Evolutionary conservation across 352 stramenopile species (phyloP), one percentile per base, ranked within the genome.

Genomic region (Nannochloropsis limnetica): DNA sequence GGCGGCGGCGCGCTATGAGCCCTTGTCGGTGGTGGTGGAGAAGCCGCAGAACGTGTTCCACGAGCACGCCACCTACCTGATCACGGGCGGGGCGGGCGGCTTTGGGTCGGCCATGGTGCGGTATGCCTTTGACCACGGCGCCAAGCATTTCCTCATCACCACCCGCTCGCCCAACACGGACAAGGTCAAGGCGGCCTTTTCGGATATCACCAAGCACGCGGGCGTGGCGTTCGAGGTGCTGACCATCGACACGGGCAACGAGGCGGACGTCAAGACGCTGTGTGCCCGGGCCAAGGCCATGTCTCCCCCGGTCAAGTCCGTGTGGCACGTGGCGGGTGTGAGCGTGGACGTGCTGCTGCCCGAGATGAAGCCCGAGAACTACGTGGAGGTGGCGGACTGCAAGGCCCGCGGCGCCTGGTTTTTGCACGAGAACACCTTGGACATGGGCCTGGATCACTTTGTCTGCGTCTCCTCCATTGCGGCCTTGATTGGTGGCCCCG

Each of bases 311-410:
- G 25, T 29, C 25, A 49, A 22, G 32, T 83, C 80, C 20, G 28
- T 44, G 11, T 81, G 82, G 8, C 82, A 84, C 28, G 82, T 69
- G 20, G 82, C 82, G 4, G 82, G 82, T 23, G 74, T 84, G 15
- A 69, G 20, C 31, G 0, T 83, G 20, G 79, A 80, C 11, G 31
- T 68, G 20, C 44, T 83, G 3, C 28, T 80, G 17, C 22, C 15
- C 20, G 79, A 81, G 4, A 74, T 74, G 61, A 74, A 74, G 25
- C 61, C 61, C 11, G 61, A 74, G 61, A 74, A 74, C 61, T 74
- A 74, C 61, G 20, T 74, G 61, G 61, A 74, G 25, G 61, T 74
- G 61, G 61, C 61, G n/a, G 61, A 74, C 25, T 74, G 61, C n/a
- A 74, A 74, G 61, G 61, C 61, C 8, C 61, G 61, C 11, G 61